Percentiles rank a stretch among this genome's conserved stretches.
phyloP scores from a whole-genome alignment of 177 flowering plant genomes.

The Vitis hybrid region DNA sequence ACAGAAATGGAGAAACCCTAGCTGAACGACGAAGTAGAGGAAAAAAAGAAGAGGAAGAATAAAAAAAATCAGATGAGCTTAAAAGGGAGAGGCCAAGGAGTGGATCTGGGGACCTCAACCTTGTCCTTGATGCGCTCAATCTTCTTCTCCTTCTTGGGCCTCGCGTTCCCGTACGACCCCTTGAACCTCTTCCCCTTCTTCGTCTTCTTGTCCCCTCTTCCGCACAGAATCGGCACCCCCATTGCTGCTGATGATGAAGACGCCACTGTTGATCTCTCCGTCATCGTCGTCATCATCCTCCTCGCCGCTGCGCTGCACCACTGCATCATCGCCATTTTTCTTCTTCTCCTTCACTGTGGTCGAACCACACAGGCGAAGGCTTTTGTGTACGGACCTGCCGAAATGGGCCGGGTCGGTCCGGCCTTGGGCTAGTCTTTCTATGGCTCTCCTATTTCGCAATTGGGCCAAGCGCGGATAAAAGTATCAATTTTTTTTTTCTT shows the following conservation, averaged over 20 bases:
- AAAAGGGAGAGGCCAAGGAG: constrained; percentile 99
- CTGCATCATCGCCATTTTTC: constrained; percentile 48
- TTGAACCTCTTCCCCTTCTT: constrained; percentile 93
- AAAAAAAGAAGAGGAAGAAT: background rate
- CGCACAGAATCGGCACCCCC: constrained; percentile 55
- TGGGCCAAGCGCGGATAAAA: too few relatives aligned
- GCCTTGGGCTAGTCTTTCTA: too few relatives aligned
- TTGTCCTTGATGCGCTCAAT: constrained; percentile 83
- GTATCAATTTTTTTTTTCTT: too few relatives aligned
- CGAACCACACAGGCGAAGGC: background rate
- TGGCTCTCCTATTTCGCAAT: too few relatives aligned
- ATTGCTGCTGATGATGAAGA: background rate
- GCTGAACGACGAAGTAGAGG: too few relatives aligned
- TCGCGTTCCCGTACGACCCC: constrained; percentile 85
- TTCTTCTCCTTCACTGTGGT: background rate
- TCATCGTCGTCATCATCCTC: constrained; percentile 29
- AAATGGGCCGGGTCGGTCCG: too few relatives aligned
- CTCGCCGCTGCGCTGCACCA: constrained; percentile 55
- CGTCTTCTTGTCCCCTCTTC: constrained; percentile 96
- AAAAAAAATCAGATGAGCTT: constrained; percentile 63
- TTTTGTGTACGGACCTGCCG: too few relatives aligned
- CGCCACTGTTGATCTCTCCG: constrained; percentile 17
- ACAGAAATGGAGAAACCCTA: too few relatives aligned
- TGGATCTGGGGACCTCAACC: constrained; percentile 92
- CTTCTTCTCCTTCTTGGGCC: constrained; percentile 85